phyloP scores from a whole-genome alignment of 202 grass and related monocot genomes.

The Dendrocalamus latiflorus region DNA sequence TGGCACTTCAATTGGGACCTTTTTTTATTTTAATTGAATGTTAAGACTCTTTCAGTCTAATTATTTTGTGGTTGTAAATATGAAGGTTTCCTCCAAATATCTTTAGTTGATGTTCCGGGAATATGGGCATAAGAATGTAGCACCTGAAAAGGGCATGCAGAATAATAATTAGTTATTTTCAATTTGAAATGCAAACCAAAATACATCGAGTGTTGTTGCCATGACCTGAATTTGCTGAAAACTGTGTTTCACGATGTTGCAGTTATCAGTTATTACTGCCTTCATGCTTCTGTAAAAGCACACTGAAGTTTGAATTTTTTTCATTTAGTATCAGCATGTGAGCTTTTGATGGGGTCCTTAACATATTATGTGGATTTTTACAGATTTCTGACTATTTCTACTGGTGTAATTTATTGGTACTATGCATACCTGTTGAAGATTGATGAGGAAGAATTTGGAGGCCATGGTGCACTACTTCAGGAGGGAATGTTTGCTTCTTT shows the following conservation, averaged over 20 bases:
- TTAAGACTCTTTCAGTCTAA: neutral
- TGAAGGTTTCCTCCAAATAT: neutral
- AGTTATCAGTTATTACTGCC: neutral
- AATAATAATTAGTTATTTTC: neutral
- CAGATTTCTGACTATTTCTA: slow-evolving; percentile 81
- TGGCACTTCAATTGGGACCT: neutral
- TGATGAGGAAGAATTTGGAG: slow-evolving; percentile 92
- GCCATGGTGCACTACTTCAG: slow-evolving; percentile 82
- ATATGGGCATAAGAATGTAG: neutral
- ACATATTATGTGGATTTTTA: neutral
- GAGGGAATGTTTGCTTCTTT: slow-evolving; percentile 95
- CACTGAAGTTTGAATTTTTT: neutral
- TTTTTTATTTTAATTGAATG: neutral
- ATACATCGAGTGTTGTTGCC: neutral
- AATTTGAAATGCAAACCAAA: neutral
- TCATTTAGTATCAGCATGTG: neutral
- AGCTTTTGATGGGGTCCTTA: neutral
- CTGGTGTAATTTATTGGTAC: slow-evolving; percentile 78
- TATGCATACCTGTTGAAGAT: slow-evolving; percentile 76
- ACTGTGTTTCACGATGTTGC: neutral
- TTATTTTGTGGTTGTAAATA: neutral
- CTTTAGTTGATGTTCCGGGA: neutral
- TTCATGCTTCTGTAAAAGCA: neutral
- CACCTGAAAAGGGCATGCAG: neutral
- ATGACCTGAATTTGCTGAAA: neutral